A percentile compares a stretch with the other conserved stretches of the same genome.
These are phyloP conservation scores for Strigomonas culicis DNA, from an alignment of 208 protist genomes.

Conservation along the genomic window DNA sequence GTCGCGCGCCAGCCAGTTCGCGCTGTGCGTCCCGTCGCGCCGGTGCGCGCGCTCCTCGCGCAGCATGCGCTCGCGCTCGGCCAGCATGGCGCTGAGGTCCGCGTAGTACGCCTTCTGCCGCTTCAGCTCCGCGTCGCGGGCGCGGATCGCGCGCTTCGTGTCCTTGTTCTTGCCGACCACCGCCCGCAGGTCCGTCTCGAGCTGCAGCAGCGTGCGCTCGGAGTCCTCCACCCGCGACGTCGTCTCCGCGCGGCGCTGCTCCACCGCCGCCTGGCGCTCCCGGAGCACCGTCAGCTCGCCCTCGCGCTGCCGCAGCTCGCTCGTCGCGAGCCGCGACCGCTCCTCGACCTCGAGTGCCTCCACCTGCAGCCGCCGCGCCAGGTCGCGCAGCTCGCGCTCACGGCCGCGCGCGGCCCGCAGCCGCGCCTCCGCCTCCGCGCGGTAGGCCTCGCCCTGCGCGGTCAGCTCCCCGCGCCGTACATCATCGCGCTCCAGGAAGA, in stretches of 20 bases:
- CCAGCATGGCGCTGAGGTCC: conserved; percentile 59
- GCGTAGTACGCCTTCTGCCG: conserved; percentile 51
- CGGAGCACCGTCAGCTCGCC: conserved; percentile 22
- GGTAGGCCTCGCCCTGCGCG: conserved; percentile 30
- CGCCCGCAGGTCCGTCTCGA: conserved; percentile 41
- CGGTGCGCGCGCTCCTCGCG: conserved; percentile 51
- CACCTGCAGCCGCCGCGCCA: conserved; percentile 30
- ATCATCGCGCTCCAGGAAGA: conserved; percentile 58
- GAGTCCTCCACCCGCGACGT: conserved; percentile 27
- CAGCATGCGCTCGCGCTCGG: conserved; percentile 58
- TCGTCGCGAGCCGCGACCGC: conserved; percentile 35
- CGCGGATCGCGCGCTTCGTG: conserved; percentile 33
- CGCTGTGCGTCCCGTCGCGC: conserved; percentile 55
- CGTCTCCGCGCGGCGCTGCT: conserved; percentile 25
- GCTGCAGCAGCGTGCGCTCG: conserved; percentile 45
- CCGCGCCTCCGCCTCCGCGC: conserved; percentile 42
- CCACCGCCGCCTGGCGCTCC: conserved; percentile 46
- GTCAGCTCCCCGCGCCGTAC: conserved; percentile 28
- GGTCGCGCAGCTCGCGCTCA: conserved; percentile 42
- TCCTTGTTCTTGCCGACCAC: conserved; percentile 57
- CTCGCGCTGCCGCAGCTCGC: conserved; percentile 30
- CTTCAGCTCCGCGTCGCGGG: conserved; percentile 43
- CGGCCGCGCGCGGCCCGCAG: conserved; percentile 35
- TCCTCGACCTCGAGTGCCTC: conserved; percentile 46
- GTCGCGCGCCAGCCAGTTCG: conserved; percentile 49